Evolutionary conservation across 1,284 basidiomycete genomes (phyloP).

Genomic region (Sutorius eximius): DNA sequence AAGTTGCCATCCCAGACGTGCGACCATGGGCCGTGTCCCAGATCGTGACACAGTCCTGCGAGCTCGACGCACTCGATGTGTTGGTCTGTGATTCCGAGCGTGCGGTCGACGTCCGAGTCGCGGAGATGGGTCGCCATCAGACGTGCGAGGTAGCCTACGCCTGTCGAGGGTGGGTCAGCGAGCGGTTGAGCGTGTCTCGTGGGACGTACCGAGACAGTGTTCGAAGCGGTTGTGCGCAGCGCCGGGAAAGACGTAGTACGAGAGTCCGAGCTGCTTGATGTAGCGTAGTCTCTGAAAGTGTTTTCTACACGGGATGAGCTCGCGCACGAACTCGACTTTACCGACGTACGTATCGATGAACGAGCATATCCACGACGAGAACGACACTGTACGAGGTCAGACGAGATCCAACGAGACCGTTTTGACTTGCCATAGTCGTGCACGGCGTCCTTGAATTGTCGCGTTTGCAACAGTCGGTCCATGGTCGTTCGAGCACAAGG

Average conservation of each 20-base stretch:
- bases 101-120: slow-evolving; percentile 48
- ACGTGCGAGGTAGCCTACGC: slow-evolving; percentile 69
- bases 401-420: no score
- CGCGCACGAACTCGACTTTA: neutral
- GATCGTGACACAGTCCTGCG: slow-evolving; percentile 58
- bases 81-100: slow-evolving; percentile 58
- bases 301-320: slow-evolving; percentile 40
- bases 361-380: slow-evolving; percentile 38
- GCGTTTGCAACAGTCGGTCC: slow-evolving; percentile 13
- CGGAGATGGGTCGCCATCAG: slow-evolving; percentile 58
- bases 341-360: slow-evolving; percentile 45
- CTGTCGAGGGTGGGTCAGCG: slow-evolving; percentile 34
- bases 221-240: slow-evolving; percentile 80
- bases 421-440: slow-evolving; percentile 32
- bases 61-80: slow-evolving; percentile 53
- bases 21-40: slow-evolving; percentile 59
- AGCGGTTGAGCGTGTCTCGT: neutral
- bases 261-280: slow-evolving; percentile 77
- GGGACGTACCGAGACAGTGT: slow-evolving; percentile 62
- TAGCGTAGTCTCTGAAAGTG: slow-evolving; percentile 73
- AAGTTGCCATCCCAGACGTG: slow-evolving; percentile 59
- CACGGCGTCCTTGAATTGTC: slow-evolving; percentile 35
- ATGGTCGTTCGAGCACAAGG: no score
- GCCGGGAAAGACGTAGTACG: slow-evolving; percentile 72
- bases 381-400: slow-evolving; percentile 31